A percentile compares a stretch with the other conserved stretches of the same genome.
Conservation (phyloP, 2,329 filamentous ascomycete species). For the Alternaria rosae region DNA sequence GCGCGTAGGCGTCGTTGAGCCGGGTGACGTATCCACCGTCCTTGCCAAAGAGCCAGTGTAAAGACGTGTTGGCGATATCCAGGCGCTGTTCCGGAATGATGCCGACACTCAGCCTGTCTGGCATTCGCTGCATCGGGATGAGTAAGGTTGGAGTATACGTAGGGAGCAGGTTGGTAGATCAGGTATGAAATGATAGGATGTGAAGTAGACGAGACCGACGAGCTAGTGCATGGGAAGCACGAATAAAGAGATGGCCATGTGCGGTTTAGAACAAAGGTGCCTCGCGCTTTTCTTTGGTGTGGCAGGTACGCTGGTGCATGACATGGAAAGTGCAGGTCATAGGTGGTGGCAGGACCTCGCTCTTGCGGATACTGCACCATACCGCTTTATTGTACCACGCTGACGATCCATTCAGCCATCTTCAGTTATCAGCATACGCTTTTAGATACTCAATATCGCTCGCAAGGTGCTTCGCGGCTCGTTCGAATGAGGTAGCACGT, state of each 20-base stretch:
- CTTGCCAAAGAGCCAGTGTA: slow-evolving; percentile 13
- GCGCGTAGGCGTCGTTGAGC: neutral
- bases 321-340: neutral
- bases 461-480: neutral
- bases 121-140: neutral
- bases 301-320: neutral
- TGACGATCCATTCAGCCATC: neutral
- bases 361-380: neutral
- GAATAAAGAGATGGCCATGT: neutral
- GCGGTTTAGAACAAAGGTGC: neutral
- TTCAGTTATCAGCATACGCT: neutral
- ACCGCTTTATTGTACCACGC: neutral
- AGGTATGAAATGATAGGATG: neutral
- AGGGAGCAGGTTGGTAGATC: neutral
- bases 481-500: neutral
- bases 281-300: no score
- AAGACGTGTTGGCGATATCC: slow-evolving; percentile 2
- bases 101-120: slow-evolving; percentile 15
- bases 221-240: neutral
- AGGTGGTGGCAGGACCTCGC: neutral
- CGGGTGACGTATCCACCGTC: slow-evolving; percentile 6
- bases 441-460: neutral
- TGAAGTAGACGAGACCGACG: neutral
- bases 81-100: slow-evolving; percentile 14
- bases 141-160: neutral